These are phyloP conservation scores for Taphrina wiesneri DNA, from an alignment of 1,139 yeast species.

Conservation along the genomic window DNA sequence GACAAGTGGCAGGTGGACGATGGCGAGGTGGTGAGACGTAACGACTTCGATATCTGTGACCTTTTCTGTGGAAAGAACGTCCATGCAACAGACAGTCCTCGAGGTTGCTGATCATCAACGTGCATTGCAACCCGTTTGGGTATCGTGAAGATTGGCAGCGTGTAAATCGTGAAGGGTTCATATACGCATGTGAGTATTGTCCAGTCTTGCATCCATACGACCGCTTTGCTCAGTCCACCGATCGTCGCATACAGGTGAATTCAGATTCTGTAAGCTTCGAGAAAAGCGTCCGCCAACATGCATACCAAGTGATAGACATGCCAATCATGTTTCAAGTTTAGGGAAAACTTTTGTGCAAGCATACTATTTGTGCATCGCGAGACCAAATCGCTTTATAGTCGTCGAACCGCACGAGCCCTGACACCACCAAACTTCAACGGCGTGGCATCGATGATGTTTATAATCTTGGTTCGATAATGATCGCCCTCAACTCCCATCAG, in stretches of 20 bases:
- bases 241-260: background rate
- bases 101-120: background rate
- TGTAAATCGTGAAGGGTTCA: background rate
- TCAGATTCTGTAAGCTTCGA: no score
- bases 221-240: no score
- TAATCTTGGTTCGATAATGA: conserved; percentile 61
- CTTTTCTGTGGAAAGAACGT: background rate
- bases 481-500: conserved; percentile 87
- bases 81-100: background rate
- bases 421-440: conserved; percentile 89
- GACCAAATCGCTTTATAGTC: conserved; percentile 58
- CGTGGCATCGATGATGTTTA: conserved; percentile 73
- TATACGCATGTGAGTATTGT: background rate
- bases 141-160: background rate
- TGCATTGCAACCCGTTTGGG: background rate
- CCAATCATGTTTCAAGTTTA: background rate
- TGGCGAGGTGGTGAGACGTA: background rate
- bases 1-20: background rate
- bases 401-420: conserved; percentile 78
- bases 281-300: no score
- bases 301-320: background rate
- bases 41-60: background rate
- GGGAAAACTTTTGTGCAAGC: no score
- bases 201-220: no score
- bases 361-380: no score